phyloP scores from a whole-genome alignment of 192 early-diverging fungal genomes.

The Coemansia umbellata region DNA sequence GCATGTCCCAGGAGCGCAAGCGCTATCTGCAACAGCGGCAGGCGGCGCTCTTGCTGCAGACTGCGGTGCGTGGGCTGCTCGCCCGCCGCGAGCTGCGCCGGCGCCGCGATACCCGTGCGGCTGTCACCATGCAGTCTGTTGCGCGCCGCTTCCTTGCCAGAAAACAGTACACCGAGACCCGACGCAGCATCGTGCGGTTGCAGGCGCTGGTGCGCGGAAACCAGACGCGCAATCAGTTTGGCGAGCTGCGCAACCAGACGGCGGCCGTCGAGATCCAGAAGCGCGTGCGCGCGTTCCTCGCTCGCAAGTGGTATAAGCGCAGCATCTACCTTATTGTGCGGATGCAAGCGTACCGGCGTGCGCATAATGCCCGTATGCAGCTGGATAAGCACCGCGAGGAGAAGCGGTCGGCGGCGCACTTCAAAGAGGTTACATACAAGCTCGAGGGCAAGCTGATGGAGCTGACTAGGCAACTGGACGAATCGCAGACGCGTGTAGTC shows the following conservation, averaged over 20 bases:
- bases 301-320: constrained; percentile 58
- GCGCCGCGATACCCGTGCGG: constrained; percentile 65
- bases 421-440: constrained; percentile 91
- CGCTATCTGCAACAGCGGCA: constrained; percentile 56
- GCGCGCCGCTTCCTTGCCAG: constrained; percentile 65
- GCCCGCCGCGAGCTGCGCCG: constrained; percentile 53
- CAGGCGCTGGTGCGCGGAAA: constrained; percentile 67
- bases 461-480: constrained; percentile 76
- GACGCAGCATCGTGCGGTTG: constrained; percentile 54
- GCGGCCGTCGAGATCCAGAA: constrained; percentile 81
- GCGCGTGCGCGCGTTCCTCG: constrained; percentile 62
- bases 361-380: constrained; percentile 64
- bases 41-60: constrained; percentile 68
- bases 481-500: constrained; percentile 61
- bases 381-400: constrained; percentile 74
- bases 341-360: constrained; percentile 81
- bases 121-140: constrained; percentile 70
- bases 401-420: constrained; percentile 83
- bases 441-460: constrained; percentile 96
- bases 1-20: constrained; percentile 61
- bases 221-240: constrained; percentile 62
- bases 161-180: constrained; percentile 32
- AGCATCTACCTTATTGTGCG: constrained; percentile 59
- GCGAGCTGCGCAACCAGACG: constrained; percentile 52
- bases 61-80: constrained; percentile 56